phyloP scores from a whole-genome alignment of 306 rosid species.

The Lupinus albus region DNA sequence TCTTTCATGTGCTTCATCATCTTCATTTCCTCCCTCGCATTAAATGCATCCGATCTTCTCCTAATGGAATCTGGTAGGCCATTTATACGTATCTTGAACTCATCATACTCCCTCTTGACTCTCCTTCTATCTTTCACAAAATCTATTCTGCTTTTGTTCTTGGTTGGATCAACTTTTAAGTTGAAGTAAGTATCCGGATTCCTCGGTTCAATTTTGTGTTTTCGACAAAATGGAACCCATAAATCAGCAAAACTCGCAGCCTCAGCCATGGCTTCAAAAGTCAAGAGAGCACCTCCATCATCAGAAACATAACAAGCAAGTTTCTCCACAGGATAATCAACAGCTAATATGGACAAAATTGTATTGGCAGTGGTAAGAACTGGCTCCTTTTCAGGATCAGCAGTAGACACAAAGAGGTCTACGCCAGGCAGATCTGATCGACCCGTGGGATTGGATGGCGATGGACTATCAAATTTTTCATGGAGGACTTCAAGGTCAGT shows the following conservation, averaged over 20 bases:
- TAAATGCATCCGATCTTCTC: conserved; percentile 62
- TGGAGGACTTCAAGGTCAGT: conserved; percentile 52
- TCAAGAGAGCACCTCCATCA: conserved; percentile 59
- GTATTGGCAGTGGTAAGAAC: conserved; percentile 56
- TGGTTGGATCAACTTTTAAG: conserved; percentile 56
- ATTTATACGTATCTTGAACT: conserved; percentile 57
- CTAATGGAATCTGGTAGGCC: conserved; percentile 57
- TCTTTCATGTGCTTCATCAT: conserved; percentile 57
- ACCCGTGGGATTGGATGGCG: conserved; percentile 55
- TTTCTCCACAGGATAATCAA: conserved; percentile 62
- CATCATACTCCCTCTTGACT: conserved; percentile 62
- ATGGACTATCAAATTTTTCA: conserved; percentile 52
- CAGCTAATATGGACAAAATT: conserved; percentile 55
- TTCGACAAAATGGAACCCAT: conserved; percentile 64
- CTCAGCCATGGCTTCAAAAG: conserved; percentile 65
- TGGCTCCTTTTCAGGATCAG: conserved; percentile 64
- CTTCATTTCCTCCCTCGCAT: conserved; percentile 65
- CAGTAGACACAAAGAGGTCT: conserved; percentile 55
- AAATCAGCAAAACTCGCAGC: conserved; percentile 62
- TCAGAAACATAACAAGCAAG: conserved; percentile 55
- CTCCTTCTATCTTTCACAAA: conserved; percentile 60
- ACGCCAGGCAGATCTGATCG: conserved; percentile 55
- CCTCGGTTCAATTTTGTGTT: conserved; percentile 57
- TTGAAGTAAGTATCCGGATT: conserved; percentile 53
- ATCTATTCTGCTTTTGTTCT: conserved; percentile 54